These are phyloP conservation scores for Sarocladium oryzae DNA, from an alignment of 2,329 filamentous ascomycete species.

Conservation along the genomic window DNA sequence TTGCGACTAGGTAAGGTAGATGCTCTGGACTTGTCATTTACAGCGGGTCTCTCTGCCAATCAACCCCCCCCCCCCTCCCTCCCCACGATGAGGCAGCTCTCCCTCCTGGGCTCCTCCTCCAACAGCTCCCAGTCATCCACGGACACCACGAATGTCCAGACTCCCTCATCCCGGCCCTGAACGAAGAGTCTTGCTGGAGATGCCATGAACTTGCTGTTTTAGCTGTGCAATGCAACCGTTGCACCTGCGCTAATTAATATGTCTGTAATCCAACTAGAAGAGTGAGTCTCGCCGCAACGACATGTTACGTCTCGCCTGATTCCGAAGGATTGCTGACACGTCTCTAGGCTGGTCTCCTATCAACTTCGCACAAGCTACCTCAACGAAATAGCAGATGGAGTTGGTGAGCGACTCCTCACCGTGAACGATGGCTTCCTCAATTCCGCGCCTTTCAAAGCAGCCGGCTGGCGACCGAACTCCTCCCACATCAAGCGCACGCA, in stretches of 20 bases:
- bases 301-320: not conserved
- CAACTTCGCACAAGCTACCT: conserved; percentile 77
- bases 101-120: too few relatives aligned
- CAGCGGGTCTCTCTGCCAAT: not conserved
- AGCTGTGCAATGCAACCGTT: not conserved
- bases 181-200: not conserved
- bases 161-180: not conserved
- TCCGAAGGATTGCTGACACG: conserved; percentile 15
- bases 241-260: conserved; percentile 17
- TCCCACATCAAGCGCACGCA: conserved; percentile 76
- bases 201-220: not conserved
- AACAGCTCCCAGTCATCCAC: too few relatives aligned
- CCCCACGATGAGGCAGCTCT: not conserved
- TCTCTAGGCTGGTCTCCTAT: conserved; percentile 67
- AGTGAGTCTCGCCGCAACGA: conserved; percentile 20
- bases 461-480: conserved; percentile 70
- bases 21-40: not conserved
- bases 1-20: conserved; percentile 2
- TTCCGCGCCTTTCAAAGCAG: conserved; percentile 73
- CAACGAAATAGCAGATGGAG: conserved; percentile 72
- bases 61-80: not conserved
- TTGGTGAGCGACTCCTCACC: conserved; percentile 76
- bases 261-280: conserved; percentile 33
- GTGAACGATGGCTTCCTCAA: conserved; percentile 75
- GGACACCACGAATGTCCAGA: too few relatives aligned